phyloP scores from a whole-genome alignment of 106 monocot genomes.

The Dioscorea zingiberensis region DNA sequence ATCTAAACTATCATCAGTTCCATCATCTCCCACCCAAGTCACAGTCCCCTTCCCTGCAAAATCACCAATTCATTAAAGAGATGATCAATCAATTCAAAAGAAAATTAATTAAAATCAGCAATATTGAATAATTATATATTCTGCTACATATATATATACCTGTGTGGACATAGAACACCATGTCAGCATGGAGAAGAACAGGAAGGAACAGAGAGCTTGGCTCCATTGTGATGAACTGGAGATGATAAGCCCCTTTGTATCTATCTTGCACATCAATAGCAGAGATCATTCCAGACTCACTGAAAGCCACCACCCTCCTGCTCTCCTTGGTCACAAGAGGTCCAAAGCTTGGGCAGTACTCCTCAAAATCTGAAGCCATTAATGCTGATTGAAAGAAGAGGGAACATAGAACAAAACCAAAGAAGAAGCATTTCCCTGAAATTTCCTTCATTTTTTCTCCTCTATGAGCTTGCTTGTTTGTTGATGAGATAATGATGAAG shows the following conservation, averaged over 20 bases:
- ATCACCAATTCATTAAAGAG: not conserved
- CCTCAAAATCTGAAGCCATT: too few species aligned
- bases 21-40: constrained; percentile 37
- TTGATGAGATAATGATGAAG: not conserved
- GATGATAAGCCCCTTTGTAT: constrained; percentile 33
- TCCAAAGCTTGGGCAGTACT: not conserved
- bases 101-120: not conserved
- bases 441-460: not conserved
- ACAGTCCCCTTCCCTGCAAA: constrained; percentile 53
- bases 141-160: constrained; percentile 20
- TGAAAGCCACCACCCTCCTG: constrained; percentile 34
- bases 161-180: constrained; percentile 80
- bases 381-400: not conserved
- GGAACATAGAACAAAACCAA: not conserved
- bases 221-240: constrained; percentile 70
- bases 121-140: not conserved
- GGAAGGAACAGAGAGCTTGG: constrained; percentile 73
- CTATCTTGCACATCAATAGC: constrained; percentile 58
- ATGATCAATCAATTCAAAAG: not conserved
- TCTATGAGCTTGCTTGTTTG: not conserved
- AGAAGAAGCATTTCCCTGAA: too few species aligned
- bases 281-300: constrained; percentile 54
- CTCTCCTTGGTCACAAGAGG: constrained; percentile 45
- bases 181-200: constrained; percentile 73
- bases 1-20: constrained; percentile 17